Evolutionary conservation across 2,329 filamentous ascomycete species (phyloP).

Genomic region (Penicillium griseofulvum): DNA sequence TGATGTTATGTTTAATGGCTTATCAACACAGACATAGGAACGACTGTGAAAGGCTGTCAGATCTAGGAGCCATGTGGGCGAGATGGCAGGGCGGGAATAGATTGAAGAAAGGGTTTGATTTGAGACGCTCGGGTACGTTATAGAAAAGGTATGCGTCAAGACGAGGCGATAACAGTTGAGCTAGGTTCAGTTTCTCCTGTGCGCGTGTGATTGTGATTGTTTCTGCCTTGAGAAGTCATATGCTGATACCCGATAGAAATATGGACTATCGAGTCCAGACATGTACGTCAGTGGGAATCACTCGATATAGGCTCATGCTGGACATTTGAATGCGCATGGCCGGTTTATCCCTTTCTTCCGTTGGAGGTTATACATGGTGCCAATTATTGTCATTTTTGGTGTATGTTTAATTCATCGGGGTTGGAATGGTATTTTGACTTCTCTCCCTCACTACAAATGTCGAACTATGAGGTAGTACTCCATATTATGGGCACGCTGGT

Average conservation of each 20-base stretch:
- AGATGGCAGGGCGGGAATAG: not conserved
- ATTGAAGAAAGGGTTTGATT: not conserved
- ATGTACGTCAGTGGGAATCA: not conserved
- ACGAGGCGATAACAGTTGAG: not conserved
- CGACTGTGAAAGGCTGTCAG: not conserved
- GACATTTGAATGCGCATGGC: not conserved
- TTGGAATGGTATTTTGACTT: conserved; percentile 2
- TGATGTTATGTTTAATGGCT: not conserved
- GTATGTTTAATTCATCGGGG: not conserved
- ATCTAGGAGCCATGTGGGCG: not conserved
- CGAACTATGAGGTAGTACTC: not conserved
- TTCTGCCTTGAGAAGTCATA: not conserved
- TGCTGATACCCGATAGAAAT: not conserved
- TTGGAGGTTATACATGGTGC: not conserved
- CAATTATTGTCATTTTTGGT: not conserved
- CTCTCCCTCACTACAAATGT: conserved; percentile 7
- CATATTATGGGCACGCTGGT: not conserved
- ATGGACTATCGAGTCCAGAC: not conserved
- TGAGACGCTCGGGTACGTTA: not conserved
- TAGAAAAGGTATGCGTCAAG: not conserved
- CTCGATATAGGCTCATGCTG: not conserved
- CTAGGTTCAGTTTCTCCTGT: not conserved
- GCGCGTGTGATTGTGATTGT: not conserved
- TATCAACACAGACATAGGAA: not conserved
- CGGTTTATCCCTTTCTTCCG: not conserved